Percentiles rank a stretch among this genome's conserved stretches.
These are phyloP conservation scores for Clitocybe nebularis DNA, from an alignment of 1,284 basidiomycete species.

Conservation along the genomic window DNA sequence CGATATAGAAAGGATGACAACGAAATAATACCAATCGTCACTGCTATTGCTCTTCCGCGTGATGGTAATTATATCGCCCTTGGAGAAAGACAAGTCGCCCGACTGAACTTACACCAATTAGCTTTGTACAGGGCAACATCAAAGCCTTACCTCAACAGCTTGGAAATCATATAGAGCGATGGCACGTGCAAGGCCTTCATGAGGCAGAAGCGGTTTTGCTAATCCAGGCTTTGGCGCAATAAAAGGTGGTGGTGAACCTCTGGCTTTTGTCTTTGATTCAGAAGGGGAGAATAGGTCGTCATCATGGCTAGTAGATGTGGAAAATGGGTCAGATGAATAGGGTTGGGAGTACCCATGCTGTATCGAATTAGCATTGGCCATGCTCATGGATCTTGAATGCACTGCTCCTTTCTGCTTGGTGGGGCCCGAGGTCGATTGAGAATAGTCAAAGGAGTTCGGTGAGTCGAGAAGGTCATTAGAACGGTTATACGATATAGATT, in stretches of 20 bases:
- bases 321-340: slow-evolving; percentile 1
- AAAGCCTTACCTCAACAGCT: slow-evolving; percentile 56
- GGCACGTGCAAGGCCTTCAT: slow-evolving; percentile 67
- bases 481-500: slow-evolving; percentile 13
- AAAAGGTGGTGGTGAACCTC: slow-evolving; percentile 20
- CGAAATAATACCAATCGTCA: slow-evolving; percentile 66
- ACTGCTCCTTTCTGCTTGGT: slow-evolving; percentile 4
- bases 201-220: slow-evolving; percentile 39
- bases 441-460: slow-evolving; percentile 14
- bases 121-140: neutral
- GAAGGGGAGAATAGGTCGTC: slow-evolving; percentile 6
- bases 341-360: neutral
- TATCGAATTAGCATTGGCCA: slow-evolving; percentile 6
- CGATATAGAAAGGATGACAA: neutral
- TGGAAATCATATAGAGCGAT: slow-evolving; percentile 79
- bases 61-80: slow-evolving; percentile 78
- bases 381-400: slow-evolving; percentile 20
- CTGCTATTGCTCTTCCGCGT: slow-evolving; percentile 71
- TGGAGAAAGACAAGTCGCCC: slow-evolving; percentile 83
- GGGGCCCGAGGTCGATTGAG: slow-evolving; percentile 4
- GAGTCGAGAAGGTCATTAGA: slow-evolving; percentile 8
- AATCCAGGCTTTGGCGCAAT: slow-evolving; percentile 49
- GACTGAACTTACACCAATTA: slow-evolving; percentile 33
- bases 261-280: slow-evolving; percentile 10
- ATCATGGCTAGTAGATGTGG: slow-evolving; percentile 1